A percentile compares a stretch with the other conserved stretches of the same genome.
Conservation (phyloP, 2,329 filamentous ascomycete species). For the Paecilomyces dactylethromorphus region DNA sequence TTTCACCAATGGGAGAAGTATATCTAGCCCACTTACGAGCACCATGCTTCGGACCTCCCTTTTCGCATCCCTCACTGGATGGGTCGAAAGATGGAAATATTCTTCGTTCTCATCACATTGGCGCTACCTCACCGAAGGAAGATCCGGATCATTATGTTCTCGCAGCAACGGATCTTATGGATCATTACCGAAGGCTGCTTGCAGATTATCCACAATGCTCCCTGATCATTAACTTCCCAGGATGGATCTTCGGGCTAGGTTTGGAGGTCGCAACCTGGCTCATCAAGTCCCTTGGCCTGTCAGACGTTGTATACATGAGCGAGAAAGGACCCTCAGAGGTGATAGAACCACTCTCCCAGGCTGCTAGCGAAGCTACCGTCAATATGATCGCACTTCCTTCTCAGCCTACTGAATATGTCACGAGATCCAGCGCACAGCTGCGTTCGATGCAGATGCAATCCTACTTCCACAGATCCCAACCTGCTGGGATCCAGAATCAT, state of each 20-base stretch:
- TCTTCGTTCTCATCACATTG: constrained; percentile 49
- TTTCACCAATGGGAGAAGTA: constrained; percentile 52
- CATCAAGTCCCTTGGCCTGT: constrained; percentile 40
- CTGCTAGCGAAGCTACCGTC: constrained; percentile 29
- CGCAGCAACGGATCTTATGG: constrained; percentile 47
- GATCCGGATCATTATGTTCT: constrained; percentile 51
- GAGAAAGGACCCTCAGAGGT: constrained; percentile 41
- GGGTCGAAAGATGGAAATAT: constrained; percentile 28
- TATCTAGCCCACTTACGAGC: constrained; percentile 48
- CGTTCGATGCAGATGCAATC: constrained; percentile 55
- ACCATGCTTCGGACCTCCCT: constrained; percentile 51
- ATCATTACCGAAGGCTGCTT: constrained; percentile 39
- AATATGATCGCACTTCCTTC: constrained; percentile 42
- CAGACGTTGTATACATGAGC: constrained; percentile 49
- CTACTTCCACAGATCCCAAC: constrained; percentile 49
- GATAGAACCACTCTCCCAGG: constrained; percentile 33
- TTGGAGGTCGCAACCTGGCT: constrained; percentile 44
- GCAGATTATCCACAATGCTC: constrained; percentile 38
- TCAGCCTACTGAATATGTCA: constrained; percentile 36
- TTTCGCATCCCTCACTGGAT: constrained; percentile 43
- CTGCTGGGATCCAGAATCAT: constrained; percentile 18
- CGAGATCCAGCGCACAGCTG: constrained; percentile 45
- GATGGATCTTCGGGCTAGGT: constrained; percentile 50
- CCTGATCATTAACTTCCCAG: constrained; percentile 52
- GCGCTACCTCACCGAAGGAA: constrained; percentile 47